phyloP scores from a whole-genome alignment of 352 stramenopile species.

The Globisporangium rhizosaccharum region DNA sequence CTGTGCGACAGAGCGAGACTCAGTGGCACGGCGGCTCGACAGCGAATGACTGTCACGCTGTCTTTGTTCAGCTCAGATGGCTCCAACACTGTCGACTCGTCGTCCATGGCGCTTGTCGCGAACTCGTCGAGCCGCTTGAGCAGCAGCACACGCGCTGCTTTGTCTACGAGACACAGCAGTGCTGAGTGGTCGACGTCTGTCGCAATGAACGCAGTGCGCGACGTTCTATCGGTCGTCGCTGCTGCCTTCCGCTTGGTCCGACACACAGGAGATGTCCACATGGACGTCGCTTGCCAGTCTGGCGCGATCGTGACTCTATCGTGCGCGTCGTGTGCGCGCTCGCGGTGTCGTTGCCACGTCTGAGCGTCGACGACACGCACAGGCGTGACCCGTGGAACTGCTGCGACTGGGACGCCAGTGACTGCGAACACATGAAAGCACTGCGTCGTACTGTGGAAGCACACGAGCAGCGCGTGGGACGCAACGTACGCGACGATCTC shows the following conservation, averaged over 20 bases:
- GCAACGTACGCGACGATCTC: constrained; percentile 38
- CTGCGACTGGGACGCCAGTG: constrained; percentile 7
- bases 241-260: constrained; percentile 2
- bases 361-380: constrained; percentile 34
- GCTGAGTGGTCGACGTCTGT: constrained; percentile 16
- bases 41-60: constrained; percentile 20
- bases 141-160: constrained; percentile 23
- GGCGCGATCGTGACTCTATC: constrained; percentile 30
- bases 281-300: constrained; percentile 26
- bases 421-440: constrained; percentile 52
- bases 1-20: not conserved
- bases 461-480: constrained; percentile 32
- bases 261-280: constrained; percentile 29
- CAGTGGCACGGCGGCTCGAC: constrained; percentile 39
- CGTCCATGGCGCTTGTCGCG: not conserved
- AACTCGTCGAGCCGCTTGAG: constrained; percentile 21
- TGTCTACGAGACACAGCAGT: constrained; percentile 46
- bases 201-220: constrained; percentile 27
- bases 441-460: constrained; percentile 40
- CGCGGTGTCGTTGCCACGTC: constrained; percentile 31
- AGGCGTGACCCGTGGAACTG: constrained; percentile 1
- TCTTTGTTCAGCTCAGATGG: not conserved
- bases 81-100: not conserved
- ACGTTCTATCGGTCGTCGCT: not conserved
- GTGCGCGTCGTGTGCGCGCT: constrained; percentile 18